Base-by-base conservation (phyloP, 768 basidiomycete genomes). In the Leccinum variicolor region DNA sequence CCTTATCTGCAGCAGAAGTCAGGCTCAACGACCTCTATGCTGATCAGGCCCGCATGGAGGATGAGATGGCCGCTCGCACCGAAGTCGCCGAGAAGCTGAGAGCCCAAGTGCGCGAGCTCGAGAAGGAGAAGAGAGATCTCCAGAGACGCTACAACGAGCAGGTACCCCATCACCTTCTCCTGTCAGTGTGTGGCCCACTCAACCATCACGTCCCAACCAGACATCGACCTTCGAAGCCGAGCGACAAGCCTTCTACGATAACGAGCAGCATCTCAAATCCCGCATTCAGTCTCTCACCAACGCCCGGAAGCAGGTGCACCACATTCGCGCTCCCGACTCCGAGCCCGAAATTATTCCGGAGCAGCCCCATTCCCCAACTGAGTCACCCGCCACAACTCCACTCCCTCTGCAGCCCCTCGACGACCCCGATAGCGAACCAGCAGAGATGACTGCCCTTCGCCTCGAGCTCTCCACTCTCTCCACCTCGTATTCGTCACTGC, bases 231-330 rank as follows among this genome's bases (percentile, higher is more conserved):
- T 94, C 68, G 94, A 96, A 67, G 89, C 91, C 8, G 94, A 96
- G 73, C 87, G 94, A 33, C 92, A 94, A 70, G 82, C 92, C 15
- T 90, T 94, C 72, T 93, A 93, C 67, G 93, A 95, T 73, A 93
- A 92, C 66, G 93, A 96, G 66, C 90, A 94, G 69, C 92, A 94
- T 72, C 85, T 94, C 62, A 94, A 93, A 73, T 89, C 90, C 47
- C 90, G 92, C 58, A 93, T 95, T 52, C 87, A 90, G 67, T 89
- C 88, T 8, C 82, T 94, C 39, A 77, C 82, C 7, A 84, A 90
- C 60, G 79, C 82, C 46, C 83, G 85, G 58, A 89, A 81, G 68
- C 81, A 83, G 52, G 70, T 74, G 9, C 79, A 82, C 56, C 67
- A 65, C 7, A 64, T 72, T 17, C 64, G 74, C 43, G 62, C 75